Base-by-base conservation (phyloP, 2,329 filamentous ascomycete species). In the Calonectria henricotiae region DNA sequence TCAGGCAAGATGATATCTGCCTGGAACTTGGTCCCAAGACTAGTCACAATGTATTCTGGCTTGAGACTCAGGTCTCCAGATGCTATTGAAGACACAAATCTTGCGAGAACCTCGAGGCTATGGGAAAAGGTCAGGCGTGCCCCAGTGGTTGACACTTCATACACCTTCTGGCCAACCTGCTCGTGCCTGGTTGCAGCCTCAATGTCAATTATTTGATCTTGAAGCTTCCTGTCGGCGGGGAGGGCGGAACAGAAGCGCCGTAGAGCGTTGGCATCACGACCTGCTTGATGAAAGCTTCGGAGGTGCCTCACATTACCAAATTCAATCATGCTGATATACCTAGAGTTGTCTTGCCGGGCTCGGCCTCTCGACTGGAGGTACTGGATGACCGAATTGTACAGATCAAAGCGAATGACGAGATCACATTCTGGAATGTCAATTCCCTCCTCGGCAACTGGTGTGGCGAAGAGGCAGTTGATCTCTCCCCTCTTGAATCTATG, bases 331-430 rank as follows among this genome's bases (percentile, higher is more conserved):
- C 93, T 94, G 39, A 95, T 88, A 80, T 96, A 98, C 72, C 89
- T 91, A 0, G 96, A 98, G 65, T 92, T 88, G 0, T 84, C 81
- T 76, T 94, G 93, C 44, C 96, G 89, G 13, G 96, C 96, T 65
- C 96, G 90, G 0, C 96, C 96, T 72, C 94, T 90, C 15, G 95
- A 98, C 80, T 99, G 96, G 23, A 98, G 91, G 79, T 98, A 98
- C 78, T 97, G 94, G 63, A 98, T 98, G 81, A 98, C 91, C 0
- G 96, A 98, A 12, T 88, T 87, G 82, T 95, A 98, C 2, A 97
- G 88, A 79, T 98, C 94, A 77, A 98, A 99, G 2, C 95, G 84
- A 69, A 93, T 86, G 35, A 93, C 85, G 1, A 92, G 79, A 73
- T 92, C 92, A 79, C 91, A 93, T 66, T 91, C 89, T 0, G 91